Base-by-base conservation (phyloP, 306 rosid genomes). In the Dryas alaskensis region DNA sequence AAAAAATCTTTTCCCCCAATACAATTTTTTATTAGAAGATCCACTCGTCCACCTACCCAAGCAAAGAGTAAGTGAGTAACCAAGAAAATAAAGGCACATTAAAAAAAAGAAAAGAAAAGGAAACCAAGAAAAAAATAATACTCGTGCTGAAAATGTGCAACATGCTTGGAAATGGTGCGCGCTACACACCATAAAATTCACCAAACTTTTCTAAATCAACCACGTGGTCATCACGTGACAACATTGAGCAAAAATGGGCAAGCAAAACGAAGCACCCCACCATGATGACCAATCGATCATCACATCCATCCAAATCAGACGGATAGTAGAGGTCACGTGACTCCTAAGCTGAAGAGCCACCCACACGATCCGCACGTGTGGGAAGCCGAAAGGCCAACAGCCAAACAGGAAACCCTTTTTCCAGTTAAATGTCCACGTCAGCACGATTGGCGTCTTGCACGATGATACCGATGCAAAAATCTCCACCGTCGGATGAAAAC, bases 401-500 rank as follows among this genome's bases (percentile, higher is more conserved):
- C 16, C 69, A n/a, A 53, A 42, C 80, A 64, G 73, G 83, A 10
- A 58, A 22, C 47, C 76, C 14, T 5, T 67, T 51, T 65, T 39
- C 52, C 27, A 42, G 39, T 75, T 5, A 47, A 10, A 44, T 4
- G 52, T 66, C 83, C 81, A 82, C 87, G 86, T 78, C 85, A 76
- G 7, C 86, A 55, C 14, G 75, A 84, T 78, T 74, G 47, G 80
- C 68, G 55, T 55, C 65, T 74, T 79, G 66, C 76, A 79, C 81
- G 85, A 79, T 70, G 72, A 61, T 59, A 7, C 69, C 80, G 69
- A 77, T 78, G 84, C 31, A 7, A 4, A 44, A 2, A 0, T 49
- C 54, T 62, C n/a, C 0, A 65, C 84, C 89, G 89, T 90, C n/a
- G 0, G 92, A 90, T 88, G 43, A 11, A 39, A 68, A 48, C 27